Base-by-base conservation (phyloP, 1,284 basidiomycete species). In the Stereum hirsutum region DNA sequence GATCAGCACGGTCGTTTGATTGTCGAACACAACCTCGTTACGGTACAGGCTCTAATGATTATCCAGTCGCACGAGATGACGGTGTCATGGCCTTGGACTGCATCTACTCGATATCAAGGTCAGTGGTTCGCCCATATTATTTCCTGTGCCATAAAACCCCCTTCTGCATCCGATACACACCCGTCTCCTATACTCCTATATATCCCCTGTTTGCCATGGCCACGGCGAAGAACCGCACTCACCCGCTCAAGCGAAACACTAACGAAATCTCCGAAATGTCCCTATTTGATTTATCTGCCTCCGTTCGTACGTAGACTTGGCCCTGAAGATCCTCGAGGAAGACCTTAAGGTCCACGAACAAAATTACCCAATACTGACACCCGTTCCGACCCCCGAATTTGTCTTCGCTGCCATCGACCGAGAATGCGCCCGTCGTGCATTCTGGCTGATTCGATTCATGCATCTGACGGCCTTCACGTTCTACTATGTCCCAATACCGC, bases 351-450 rank as follows among this genome's bases (percentile, higher is more conserved):
- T 83, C 31, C 73, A 77, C 53, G 66, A 66, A 47, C 72, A 75
- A 33, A 79, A 84, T 49, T 67, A 71, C 51, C 70, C 71, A 30
- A 65, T 69, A 47, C 60, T 72, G 42, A 70, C 74, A 30, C 68
- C 74, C 30, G 58, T 69, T 34, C 69, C 70, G 30, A 69, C 77
- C 48, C 65, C 75, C 34, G 71, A 76, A 40, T 73, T 72, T 47
- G 72, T 80, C 27, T 70, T 77, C 46, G 62, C 62, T 35, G 71
- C 71, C 46, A 76, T 82, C 50, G 78, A 85, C 54, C 76, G 76
- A 44, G 84, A 87, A 62, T 79, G 78, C 49, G 66, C 78, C 21
- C 74, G 85, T 39, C 76, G 85, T 43, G 76, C 83, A 46, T 87
- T 88, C 59, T 89, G 86, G 85, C 63, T 85, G 42, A 74, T 86